A percentile compares a stretch with the other conserved stretches of the same genome.
These are phyloP conservation scores for Shiraia bambusicola DNA, from an alignment of 2,329 filamentous ascomycete genomes.

Conservation along the genomic window DNA sequence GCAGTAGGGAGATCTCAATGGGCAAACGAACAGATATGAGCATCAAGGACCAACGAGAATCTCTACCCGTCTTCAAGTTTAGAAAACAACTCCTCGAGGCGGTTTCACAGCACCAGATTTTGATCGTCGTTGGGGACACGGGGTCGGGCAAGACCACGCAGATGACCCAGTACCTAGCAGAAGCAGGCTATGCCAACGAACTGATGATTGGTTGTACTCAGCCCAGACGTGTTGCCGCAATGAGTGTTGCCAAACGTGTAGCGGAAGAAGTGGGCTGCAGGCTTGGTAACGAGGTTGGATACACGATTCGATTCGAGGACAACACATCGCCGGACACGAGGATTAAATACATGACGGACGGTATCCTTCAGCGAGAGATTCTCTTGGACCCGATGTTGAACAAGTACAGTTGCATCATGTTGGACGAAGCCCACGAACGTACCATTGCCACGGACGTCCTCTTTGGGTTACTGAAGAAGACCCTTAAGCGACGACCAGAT, in stretches of 20 bases:
- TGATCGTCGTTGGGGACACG: conserved; percentile 96
- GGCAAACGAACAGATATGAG: conserved; percentile 87
- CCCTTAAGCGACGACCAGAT: conserved; percentile 77
- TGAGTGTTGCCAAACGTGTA: conserved; percentile 98
- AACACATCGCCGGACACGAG: conserved; percentile 84
- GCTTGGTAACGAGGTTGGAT: conserved; percentile 92
- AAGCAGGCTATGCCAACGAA: conserved; percentile 82
- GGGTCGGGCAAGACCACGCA: conserved; percentile 98
- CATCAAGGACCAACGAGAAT: conserved; percentile 93
- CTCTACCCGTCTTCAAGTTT: conserved; percentile 86
- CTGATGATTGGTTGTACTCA: conserved; percentile 96
- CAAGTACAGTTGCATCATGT: conserved; percentile 95
- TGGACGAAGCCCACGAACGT: conserved; percentile 97
- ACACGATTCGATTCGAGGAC: conserved; percentile 98
- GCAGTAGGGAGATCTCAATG: conserved; percentile 75
- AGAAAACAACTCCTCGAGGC: conserved; percentile 84
- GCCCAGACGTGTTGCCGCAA: conserved; percentile 93
- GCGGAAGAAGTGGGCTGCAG: conserved; percentile 94
- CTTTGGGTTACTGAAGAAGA: conserved; percentile 93
- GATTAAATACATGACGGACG: conserved; percentile 99
- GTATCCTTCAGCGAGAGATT: conserved; percentile 94
- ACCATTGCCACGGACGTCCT: conserved; percentile 96
- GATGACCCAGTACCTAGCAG: conserved; percentile 89
- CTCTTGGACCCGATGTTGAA: conserved; percentile 93
- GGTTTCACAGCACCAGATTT: conserved; percentile 80